phyloP scores from a whole-genome alignment of 2,329 filamentous ascomycete species.

The Fusarium napiforme region DNA sequence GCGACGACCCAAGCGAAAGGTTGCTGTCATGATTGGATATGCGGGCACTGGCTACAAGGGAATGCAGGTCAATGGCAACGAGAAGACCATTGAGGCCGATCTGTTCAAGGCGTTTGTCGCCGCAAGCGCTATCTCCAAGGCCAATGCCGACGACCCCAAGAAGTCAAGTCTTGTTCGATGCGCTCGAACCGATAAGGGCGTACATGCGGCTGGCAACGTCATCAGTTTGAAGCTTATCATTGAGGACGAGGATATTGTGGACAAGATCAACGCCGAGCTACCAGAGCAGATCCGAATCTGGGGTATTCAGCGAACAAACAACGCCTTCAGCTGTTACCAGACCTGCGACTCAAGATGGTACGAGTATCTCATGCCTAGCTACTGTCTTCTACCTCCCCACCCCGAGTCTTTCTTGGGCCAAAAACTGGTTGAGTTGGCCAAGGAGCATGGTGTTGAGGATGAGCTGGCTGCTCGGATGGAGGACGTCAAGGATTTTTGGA shows the following conservation, averaged over 20 bases:
- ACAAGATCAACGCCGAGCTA: conserved; percentile 89
- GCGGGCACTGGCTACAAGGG: conserved; percentile 96
- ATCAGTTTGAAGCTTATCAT: conserved; percentile 96
- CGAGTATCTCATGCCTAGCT: conserved; percentile 94
- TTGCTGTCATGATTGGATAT: conserved; percentile 94
- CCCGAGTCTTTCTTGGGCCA: conserved; percentile 86
- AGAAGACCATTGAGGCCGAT: conserved; percentile 96
- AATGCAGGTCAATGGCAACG: conserved; percentile 86
- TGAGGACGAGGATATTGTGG: conserved; percentile 86
- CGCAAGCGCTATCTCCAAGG: conserved; percentile 93
- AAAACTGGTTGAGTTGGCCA: conserved; percentile 81
- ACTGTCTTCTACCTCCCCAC: conserved; percentile 92
- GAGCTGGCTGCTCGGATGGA: conserved; percentile 75
- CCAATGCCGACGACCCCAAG: conserved; percentile 95
- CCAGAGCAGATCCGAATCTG: conserved; percentile 92
- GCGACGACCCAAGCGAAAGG: conserved; percentile 92
- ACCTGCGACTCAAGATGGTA: conserved; percentile 96
- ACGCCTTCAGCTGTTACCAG: conserved; percentile 94
- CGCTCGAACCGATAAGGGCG: conserved; percentile 95
- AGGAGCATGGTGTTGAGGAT: conserved; percentile 77
- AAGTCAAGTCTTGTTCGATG: conserved; percentile 95
- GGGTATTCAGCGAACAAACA: conserved; percentile 90
- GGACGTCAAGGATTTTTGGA: conserved; percentile 86
- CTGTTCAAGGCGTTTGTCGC: conserved; percentile 91
- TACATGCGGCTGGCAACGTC: conserved; percentile 95